Base-by-base conservation (phyloP, 2,329 filamentous ascomycete genomes). In the Sclerotinia spermophila region DNA sequence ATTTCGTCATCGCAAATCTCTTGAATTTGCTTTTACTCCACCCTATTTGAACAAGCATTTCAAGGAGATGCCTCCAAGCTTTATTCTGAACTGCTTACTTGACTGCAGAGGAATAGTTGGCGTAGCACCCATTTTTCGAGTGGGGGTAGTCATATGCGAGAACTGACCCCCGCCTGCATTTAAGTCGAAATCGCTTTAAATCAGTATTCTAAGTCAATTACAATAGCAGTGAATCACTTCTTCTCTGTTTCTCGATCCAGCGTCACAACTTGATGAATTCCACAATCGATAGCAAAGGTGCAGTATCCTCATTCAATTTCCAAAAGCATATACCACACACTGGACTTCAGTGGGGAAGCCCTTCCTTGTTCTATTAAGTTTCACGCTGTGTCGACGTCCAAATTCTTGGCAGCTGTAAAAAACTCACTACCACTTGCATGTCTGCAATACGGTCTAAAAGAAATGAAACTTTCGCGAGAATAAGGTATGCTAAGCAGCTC, bases 201-300 rank as follows among this genome's bases (percentile, higher is more conserved):
- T 13, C 4, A 51, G n/a, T 27, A 51, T 27, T 4, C 15, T 5
- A 5, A 51, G 48, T 13, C 48, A n/a, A 17, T 17, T 51, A 0
- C 48, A 15, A 7, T n/a, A 51, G n/a, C 48, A 51, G n/a, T 27
- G 11, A 7, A 51, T 1, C 7, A 51, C 2, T 27, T 51, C 48
- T 27, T 27, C 48, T 17, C 48, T 15, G 11, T 13, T 51, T 51
- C 48, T 51, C 0, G n/a, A 7, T 13, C 13, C 48, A 27, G 5
- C 17, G n/a, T 51, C n/a, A 51, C 3, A 0, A 0, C 0, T 17
- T 27, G 0, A 17, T 3, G 5, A 51, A 51, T 17, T 27, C 1
- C 2, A 51, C 24, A 17, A 51, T 51, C 4, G 24, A 51, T 15
- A 15, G 4, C 11, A 0, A 24, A n/a, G 45, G 24, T 48, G 40